phyloP scores from a whole-genome alignment of 805 yeast species.

The Wickerhamomyces mucosus region DNA sequence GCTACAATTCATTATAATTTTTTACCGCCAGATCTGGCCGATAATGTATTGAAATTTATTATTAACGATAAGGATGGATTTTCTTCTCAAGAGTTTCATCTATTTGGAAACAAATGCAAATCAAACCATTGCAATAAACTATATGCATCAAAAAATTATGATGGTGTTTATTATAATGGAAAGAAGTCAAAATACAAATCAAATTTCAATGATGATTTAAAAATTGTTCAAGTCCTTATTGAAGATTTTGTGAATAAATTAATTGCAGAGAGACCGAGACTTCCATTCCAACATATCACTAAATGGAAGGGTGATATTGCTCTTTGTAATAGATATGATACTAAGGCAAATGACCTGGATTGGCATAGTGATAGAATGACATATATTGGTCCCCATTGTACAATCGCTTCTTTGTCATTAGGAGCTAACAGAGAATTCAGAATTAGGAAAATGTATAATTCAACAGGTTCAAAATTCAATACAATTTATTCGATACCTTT shows the following conservation, averaged over 20 bases:
- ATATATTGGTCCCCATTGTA: conserved; percentile 61
- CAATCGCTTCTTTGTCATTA: conserved; percentile 55
- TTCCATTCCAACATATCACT: conserved; percentile 29
- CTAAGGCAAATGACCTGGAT: conserved; percentile 43
- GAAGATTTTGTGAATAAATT: conserved; percentile 32
- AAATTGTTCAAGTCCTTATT: conserved; percentile 27
- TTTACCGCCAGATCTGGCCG: conserved; percentile 41
- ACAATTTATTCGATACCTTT: conserved; percentile 44
- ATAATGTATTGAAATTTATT: conserved; percentile 32
- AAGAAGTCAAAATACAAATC: conserved; percentile 18
- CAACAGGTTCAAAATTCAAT: conserved; percentile 11
- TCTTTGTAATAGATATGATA: conserved; percentile 46
- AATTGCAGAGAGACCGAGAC: conserved; percentile 19
- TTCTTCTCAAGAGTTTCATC: conserved; percentile 37
- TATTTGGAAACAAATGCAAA: conserved; percentile 52
- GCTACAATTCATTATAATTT: conserved; percentile 40
- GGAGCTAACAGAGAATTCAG: conserved; percentile 68
- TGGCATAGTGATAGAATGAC: conserved; percentile 75
- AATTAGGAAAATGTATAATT: conserved; percentile 32
- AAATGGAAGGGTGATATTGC: conserved; percentile 47
- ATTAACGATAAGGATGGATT: conserved; percentile 32
- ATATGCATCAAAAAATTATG: conserved; percentile 21
- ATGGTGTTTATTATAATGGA: conserved; percentile 32
- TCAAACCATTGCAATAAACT: conserved; percentile 46
- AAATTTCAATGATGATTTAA: conserved; percentile 32